Conservation (phyloP, 441 rosid genomes). For the Flueggea neowawraea region DNA sequence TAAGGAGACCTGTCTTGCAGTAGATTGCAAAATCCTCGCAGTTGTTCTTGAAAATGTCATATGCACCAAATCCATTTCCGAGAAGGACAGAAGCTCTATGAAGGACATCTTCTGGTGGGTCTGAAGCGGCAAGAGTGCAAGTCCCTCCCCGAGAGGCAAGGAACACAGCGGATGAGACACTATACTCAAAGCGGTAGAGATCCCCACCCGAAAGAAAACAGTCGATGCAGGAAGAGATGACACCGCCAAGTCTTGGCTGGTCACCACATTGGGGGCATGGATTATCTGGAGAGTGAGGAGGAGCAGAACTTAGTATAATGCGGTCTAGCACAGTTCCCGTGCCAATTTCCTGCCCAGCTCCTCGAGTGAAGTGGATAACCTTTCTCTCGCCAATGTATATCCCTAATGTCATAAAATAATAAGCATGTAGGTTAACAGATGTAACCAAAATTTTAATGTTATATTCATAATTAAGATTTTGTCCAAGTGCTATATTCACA, state of each 20-base stretch:
- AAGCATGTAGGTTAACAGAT: too few species aligned
- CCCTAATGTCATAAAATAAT: too few species aligned
- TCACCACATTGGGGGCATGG: neutral
- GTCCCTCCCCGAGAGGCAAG: constrained; percentile 22
- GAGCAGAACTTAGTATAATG: too few species aligned
- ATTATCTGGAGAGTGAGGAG: too few species aligned
- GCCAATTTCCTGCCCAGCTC: too few species aligned
- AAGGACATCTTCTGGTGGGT: constrained; percentile 17
- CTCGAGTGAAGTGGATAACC: too few species aligned
- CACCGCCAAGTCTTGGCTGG: neutral
- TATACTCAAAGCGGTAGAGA: constrained; percentile 22
- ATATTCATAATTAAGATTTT: too few species aligned
- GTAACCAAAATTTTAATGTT: too few species aligned
- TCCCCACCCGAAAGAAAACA: constrained; percentile 22
- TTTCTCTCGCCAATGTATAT: too few species aligned
- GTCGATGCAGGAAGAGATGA: constrained; percentile 20
- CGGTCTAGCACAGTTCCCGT: too few species aligned
- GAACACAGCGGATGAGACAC: constrained; percentile 17
- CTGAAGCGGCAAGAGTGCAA: constrained; percentile 21
- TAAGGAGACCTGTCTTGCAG: constrained; percentile 41
- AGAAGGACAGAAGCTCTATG: constrained; percentile 23
- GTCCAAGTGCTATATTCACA: too few species aligned
- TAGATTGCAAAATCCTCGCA: constrained; percentile 29
- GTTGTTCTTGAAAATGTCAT: constrained; percentile 23
- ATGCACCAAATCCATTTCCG: constrained; percentile 21